Base-by-base conservation (phyloP, 1,284 basidiomycete genomes). In the Kalmanozyma brasiliensis region DNA sequence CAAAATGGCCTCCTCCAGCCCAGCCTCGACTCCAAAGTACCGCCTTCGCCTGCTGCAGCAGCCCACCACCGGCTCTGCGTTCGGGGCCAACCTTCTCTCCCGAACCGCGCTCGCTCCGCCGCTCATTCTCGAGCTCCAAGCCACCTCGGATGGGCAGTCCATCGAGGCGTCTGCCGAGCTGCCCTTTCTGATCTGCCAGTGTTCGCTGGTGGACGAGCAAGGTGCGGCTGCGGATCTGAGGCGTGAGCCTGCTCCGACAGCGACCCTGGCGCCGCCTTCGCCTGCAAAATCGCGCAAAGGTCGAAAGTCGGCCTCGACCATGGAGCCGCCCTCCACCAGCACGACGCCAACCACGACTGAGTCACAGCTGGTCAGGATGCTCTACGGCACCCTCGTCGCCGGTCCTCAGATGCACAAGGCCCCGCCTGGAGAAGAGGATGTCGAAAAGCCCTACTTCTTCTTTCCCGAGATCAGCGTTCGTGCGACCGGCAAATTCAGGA, bases 401-500 rank as follows among this genome's bases (percentile, higher is more conserved):
- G 69, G 56, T 19, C 55, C 73, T 5, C 66, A 65, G 33, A 53
- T 35, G 20, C 52, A 58, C 23, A 20, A n/a, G n/a, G n/a, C 36
- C 0, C 33, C 59, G 29, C 66, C 33, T 6, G 45, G 52, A 9
- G 52, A 34, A 7, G 22, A 30, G 20, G 30, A 41, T 4, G 43
- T 38, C 17, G 40, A 56, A 8, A 58, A 55, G 29, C 38, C 55
- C 1, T 69, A 58, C 41, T 71, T 77, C 17, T 61, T 77, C 56
- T 77, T 77, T 33, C 69, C 74, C 41, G 74, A 77, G 42, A 64
- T 77, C 41, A 68, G 65, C 34, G 44, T 77, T 26, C 48, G 74
- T 13, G 55, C 59, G 4, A 41, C 62, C 7, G 74, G 74, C n/a
- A 47, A 49, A 26, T 77, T 70, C 52, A 51, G 57, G 42, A 55